Evolutionary conservation across 2,329 filamentous ascomycete genomes (phyloP).

Genomic region (Aspergillus pseudoterreus): DNA sequence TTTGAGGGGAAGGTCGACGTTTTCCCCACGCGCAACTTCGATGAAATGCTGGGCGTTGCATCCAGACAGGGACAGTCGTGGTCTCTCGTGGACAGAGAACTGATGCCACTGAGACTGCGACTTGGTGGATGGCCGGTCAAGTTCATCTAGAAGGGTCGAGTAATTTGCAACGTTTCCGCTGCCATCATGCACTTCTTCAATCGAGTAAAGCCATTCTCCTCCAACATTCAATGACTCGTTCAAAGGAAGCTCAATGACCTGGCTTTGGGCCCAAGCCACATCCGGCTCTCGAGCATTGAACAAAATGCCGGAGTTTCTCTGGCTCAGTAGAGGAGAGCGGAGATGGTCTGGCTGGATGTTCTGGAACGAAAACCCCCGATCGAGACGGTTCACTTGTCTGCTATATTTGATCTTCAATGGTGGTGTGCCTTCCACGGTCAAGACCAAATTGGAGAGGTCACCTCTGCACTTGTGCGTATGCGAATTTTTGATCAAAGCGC

Average conservation of each 20-base stretch:
- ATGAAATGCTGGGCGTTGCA: conserved; percentile 79
- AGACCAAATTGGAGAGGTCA: conserved; percentile 78
- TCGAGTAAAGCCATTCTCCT: conserved; percentile 82
- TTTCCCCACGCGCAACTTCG: conserved; percentile 73
- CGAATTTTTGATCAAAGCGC: conserved; percentile 66
- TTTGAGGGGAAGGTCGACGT: conserved; percentile 65
- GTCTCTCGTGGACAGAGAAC: conserved; percentile 84
- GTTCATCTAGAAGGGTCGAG: conserved; percentile 59
- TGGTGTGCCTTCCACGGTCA: conserved; percentile 83
- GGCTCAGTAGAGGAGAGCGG: conserved; percentile 68
- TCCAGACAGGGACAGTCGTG: conserved; percentile 64
- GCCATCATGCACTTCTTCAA: conserved; percentile 88
- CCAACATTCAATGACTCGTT: conserved; percentile 82
- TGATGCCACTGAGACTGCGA: conserved; percentile 65
- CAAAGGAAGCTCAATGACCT: conserved; percentile 72
- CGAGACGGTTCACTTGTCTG: conserved; percentile 76
- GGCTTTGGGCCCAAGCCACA: conserved; percentile 74
- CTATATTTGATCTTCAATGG: conserved; percentile 92
- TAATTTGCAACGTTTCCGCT: conserved; percentile 85
- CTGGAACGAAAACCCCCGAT: conserved; percentile 84
- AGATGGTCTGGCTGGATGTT: conserved; percentile 89
- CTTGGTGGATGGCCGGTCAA: conserved; percentile 57
- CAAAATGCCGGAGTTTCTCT: conserved; percentile 55
- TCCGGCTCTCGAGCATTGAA: conserved; percentile 50
- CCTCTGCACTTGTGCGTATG: conserved; percentile 71